Evolutionary conservation across 2,329 filamentous ascomycete species (phyloP).

Genomic region (Fusarium sacchari): DNA sequence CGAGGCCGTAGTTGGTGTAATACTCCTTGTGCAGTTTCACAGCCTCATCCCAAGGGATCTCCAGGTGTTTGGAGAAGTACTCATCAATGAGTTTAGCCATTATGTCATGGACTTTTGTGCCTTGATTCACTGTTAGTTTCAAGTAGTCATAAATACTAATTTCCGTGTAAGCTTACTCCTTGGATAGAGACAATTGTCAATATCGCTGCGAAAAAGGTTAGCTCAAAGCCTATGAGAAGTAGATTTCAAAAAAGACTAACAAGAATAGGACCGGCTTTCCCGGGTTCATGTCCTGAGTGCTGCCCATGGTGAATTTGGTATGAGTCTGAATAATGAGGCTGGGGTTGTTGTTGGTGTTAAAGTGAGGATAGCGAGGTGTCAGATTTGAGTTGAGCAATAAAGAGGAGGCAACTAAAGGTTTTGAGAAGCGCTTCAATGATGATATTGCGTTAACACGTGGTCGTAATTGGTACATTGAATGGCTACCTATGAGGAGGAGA

Average conservation of each 20-base stretch:
- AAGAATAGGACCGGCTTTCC: constrained; percentile 57
- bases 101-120: constrained; percentile 82
- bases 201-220: constrained; percentile 74
- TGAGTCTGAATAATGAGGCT: constrained; percentile 9
- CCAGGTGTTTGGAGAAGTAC: constrained; percentile 75
- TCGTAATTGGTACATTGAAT: constrained; percentile 38
- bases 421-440: constrained; percentile 31
- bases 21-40: constrained; percentile 87
- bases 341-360: constrained; percentile 9
- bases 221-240: not conserved
- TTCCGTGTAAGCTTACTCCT: constrained; percentile 68
- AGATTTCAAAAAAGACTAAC: constrained; percentile 41
- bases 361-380: constrained; percentile 20
- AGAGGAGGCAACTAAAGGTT: constrained; percentile 11
- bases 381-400: constrained; percentile 21
- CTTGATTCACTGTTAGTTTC: constrained; percentile 51
- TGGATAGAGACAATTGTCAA: constrained; percentile 97
- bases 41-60: constrained; percentile 80
- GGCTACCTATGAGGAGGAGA: constrained; percentile 6
- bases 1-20: constrained; percentile 96
- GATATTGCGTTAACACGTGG: constrained; percentile 35
- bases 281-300: constrained; percentile 48
- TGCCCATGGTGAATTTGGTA: constrained; percentile 43
- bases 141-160: not conserved
- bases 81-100: constrained; percentile 85